phyloP scores from a whole-genome alignment of 2,329 filamentous ascomycete species.

The Chalaropsis thielavioides region DNA sequence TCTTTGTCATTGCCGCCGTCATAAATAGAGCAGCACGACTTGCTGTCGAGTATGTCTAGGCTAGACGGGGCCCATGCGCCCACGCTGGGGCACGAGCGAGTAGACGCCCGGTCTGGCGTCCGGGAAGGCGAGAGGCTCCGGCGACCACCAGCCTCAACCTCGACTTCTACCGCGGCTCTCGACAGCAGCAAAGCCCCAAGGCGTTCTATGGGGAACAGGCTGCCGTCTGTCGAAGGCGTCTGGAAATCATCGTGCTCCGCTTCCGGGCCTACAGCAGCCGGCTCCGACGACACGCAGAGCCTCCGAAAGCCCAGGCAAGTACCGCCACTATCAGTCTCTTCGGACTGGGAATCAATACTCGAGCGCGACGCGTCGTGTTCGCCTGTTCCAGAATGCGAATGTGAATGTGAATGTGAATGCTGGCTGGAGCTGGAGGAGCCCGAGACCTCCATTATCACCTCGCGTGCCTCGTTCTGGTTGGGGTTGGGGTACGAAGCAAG shows the following conservation, averaged over 20 bases:
- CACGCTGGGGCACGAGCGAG: not conserved
- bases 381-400: not conserved
- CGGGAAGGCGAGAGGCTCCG: not conserved
- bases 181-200: not conserved
- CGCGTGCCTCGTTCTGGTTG: constrained; percentile 35
- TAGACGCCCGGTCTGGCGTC: not conserved
- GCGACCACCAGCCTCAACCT: not conserved
- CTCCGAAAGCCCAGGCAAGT: not conserved
- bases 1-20: not conserved
- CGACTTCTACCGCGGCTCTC: not conserved
- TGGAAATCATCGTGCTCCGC: not conserved
- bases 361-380: not conserved
- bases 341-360: not conserved
- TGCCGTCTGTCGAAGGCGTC: not conserved
- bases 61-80: not conserved
- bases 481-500: constrained; percentile 43
- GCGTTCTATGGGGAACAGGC: not conserved
- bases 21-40: not conserved
- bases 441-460: constrained; percentile 23
- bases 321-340: not conserved
- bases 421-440: constrained; percentile 21
- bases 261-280: not conserved
- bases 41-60: not conserved
- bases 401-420: not conserved
- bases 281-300: not conserved